Percentiles rank a stretch among this genome's conserved stretches.
Conservation (phyloP, 2,329 filamentous ascomycete genomes). For the Cadophora luteo-olivacea region DNA sequence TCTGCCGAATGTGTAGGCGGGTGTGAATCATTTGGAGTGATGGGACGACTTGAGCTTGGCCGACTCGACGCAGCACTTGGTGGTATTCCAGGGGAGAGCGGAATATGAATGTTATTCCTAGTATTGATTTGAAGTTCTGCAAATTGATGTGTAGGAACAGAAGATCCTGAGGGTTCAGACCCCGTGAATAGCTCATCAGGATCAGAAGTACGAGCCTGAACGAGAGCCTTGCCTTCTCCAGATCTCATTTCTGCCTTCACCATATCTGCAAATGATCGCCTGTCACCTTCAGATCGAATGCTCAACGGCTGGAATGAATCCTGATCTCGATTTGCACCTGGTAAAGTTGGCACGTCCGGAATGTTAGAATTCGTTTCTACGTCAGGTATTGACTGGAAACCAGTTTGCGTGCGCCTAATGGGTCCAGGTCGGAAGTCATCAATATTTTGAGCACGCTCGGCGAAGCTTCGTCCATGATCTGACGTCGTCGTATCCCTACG, state of each 20-base stretch:
- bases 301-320: neutral
- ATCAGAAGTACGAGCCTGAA: slow-evolving; percentile 42
- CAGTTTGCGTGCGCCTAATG: slow-evolving; percentile 65
- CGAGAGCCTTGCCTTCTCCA: slow-evolving; percentile 65
- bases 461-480: slow-evolving; percentile 24
- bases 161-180: slow-evolving; percentile 11
- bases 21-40: slow-evolving; percentile 21
- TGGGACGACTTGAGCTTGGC: slow-evolving; percentile 27
- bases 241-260: slow-evolving; percentile 65
- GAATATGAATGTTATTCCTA: slow-evolving; percentile 38
- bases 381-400: slow-evolving; percentile 45
- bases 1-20: slow-evolving; percentile 9
- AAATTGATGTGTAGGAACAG: slow-evolving; percentile 31
- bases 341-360: neutral
- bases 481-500: slow-evolving; percentile 18
- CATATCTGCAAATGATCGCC: slow-evolving; percentile 45
- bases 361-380: neutral
- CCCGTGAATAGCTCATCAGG: slow-evolving; percentile 28
- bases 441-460: slow-evolving; percentile 16
- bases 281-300: slow-evolving; percentile 11
- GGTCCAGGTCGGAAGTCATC: slow-evolving; percentile 57
- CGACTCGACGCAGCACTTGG: slow-evolving; percentile 12
- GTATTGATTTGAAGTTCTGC: slow-evolving; percentile 40
- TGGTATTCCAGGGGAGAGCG: slow-evolving; percentile 28
- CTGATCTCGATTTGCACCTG: neutral